These are phyloP conservation scores for Eucalyptus urophylla DNA, from an alignment of 345 rosid species.

Conservation along the genomic window DNA sequence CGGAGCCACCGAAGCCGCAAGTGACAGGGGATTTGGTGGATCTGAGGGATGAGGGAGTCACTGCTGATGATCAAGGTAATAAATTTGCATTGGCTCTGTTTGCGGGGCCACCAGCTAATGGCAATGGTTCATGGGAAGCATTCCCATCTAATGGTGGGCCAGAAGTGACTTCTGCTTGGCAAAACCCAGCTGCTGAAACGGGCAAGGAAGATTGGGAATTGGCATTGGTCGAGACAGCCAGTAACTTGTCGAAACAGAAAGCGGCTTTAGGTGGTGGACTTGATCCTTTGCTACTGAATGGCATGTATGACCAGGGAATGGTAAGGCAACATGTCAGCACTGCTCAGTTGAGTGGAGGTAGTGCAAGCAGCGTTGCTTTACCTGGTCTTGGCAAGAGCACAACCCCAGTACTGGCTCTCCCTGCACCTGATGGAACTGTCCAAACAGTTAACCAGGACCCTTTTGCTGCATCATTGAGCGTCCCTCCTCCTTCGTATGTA, in stretches of 20 bases:
- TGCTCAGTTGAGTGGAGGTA: constrained; percentile 64
- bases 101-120: constrained; percentile 25
- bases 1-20: constrained; percentile 30
- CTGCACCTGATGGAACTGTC: constrained; percentile 73
- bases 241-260: constrained; percentile 65
- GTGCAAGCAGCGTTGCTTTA: constrained; percentile 71
- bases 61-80: constrained; percentile 91
- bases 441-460: constrained; percentile 52
- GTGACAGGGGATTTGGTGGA: constrained; percentile 61
- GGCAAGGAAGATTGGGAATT: constrained; percentile 96
- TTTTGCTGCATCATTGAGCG: constrained; percentile 44
- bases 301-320: constrained; percentile 91
- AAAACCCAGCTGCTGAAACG: constrained; percentile 70
- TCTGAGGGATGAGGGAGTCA: constrained; percentile 51
- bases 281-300: constrained; percentile 66
- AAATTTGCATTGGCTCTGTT: constrained; percentile 79
- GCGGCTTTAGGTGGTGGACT: constrained; percentile 71
- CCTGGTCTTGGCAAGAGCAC: constrained; percentile 34
- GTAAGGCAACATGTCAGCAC: constrained; percentile 80
- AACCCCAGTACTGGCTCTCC: constrained; percentile 57
- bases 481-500: constrained; percentile 73
- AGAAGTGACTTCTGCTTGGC: constrained; percentile 63
- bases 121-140: constrained; percentile 79
- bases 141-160: constrained; percentile 53
- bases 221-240: constrained; percentile 80